phyloP scores from a whole-genome alignment of 345 rosid genomes.

The Geranium rotundifolium region DNA sequence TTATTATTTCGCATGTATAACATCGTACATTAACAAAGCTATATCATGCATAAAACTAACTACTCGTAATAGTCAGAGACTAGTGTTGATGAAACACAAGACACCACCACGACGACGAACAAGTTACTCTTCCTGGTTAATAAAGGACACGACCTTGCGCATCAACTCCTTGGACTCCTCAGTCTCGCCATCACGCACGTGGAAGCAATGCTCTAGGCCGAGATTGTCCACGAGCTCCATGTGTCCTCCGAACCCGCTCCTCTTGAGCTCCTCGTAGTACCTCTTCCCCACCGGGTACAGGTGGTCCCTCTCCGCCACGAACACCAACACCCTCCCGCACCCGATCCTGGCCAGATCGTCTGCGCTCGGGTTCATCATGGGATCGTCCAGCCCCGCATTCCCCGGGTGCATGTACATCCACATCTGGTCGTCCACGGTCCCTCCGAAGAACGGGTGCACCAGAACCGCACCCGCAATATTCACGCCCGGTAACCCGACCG shows the following conservation, averaged over 20 bases:
- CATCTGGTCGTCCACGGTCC: slow-evolving; percentile 17
- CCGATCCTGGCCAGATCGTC: slow-evolving; percentile 21
- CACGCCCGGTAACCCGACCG: slow-evolving; percentile 8
- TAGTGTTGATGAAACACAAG: no score
- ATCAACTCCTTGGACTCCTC: slow-evolving; percentile 11
- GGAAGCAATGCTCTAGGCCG: slow-evolving; percentile 9
- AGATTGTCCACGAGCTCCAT: slow-evolving; percentile 11
- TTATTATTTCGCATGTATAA: no score
- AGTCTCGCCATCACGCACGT: not conserved
- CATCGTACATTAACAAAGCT: no score
- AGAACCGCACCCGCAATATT: slow-evolving; percentile 16
- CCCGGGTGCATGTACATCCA: slow-evolving; percentile 19
- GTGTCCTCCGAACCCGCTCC: slow-evolving; percentile 10
- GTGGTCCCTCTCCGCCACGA: slow-evolving; percentile 29
- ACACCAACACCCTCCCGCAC: slow-evolving; percentile 28
- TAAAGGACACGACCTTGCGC: slow-evolving; percentile 14
- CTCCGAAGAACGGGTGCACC: slow-evolving; percentile 32
- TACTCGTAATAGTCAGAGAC: no score
- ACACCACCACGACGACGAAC: no score
- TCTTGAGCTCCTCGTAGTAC: slow-evolving; percentile 13
- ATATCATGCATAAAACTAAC: no score
- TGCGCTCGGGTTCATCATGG: slow-evolving; percentile 20
- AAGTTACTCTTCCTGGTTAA: slow-evolving; percentile 6
- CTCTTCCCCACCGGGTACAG: slow-evolving; percentile 10
- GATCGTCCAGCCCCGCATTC: slow-evolving; percentile 28